Conservation (phyloP, 1,284 basidiomycete species). For the Hemileccinum hortonii region DNA sequence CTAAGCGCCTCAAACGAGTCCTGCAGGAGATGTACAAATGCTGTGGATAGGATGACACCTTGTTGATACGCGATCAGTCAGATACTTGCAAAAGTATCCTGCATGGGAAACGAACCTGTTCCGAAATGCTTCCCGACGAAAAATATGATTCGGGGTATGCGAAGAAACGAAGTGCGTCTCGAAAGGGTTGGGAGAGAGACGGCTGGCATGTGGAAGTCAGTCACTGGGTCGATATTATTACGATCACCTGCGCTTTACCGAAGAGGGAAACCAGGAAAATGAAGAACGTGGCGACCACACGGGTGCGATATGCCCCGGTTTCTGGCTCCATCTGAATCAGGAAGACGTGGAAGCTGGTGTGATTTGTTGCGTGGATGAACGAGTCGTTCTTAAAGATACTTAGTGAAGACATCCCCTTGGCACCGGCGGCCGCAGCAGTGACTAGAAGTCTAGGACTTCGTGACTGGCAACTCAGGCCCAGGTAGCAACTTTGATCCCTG, state of each 20-base stretch:
- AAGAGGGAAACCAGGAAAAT: conserved; percentile 47
- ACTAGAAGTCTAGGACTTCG: too few relatives aligned
- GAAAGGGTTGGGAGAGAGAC: conserved; percentile 69
- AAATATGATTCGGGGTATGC: conserved; percentile 65
- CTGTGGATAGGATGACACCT: conserved; percentile 78
- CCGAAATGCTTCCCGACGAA: conserved; percentile 82
- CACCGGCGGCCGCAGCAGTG: neutral
- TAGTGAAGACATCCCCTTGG: conserved; percentile 3
- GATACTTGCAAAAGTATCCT: neutral
- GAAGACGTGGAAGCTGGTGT: neutral
- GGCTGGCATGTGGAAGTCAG: conserved; percentile 40
- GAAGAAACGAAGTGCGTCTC: conserved; percentile 48
- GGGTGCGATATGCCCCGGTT: conserved; percentile 6
- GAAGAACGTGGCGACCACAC: conserved; percentile 36
- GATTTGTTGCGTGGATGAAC: neutral
- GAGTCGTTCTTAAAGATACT: neutral
- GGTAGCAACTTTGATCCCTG: neutral
- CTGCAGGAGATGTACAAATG: conserved; percentile 74
- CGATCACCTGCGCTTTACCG: conserved; percentile 17
- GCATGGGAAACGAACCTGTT: conserved; percentile 47
- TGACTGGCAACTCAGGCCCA: neutral
- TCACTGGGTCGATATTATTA: neutral
- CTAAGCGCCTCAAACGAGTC: conserved; percentile 67
- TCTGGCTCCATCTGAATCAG: conserved; percentile 1
- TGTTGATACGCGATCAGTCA: conserved; percentile 1